Evolutionary conservation across 2,329 filamentous ascomycete genomes (phyloP), one percentile per base, ranked within the genome.

Genomic region (Pestalotiopsis sp.): DNA sequence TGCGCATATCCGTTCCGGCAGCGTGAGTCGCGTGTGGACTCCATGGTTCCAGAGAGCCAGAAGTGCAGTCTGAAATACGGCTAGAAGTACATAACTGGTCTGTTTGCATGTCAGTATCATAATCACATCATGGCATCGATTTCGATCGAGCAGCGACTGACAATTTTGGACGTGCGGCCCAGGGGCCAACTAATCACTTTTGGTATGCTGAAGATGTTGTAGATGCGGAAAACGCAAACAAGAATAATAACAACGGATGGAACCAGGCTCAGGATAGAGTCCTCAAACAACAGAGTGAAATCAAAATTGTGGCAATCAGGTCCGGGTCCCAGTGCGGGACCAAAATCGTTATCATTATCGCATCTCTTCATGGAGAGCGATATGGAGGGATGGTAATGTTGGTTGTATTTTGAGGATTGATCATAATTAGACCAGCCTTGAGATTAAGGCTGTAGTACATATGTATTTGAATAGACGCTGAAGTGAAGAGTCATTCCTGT

Each of bases 241-340:
- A 66, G 6, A 66, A 60, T 66, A 3, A 17, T 36, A 36, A 61
- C 14, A 14, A 39, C 14, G 4, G 64, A 59, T 11, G 55, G 64
- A 2, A 66, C 23, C 4, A 66, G 55, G 64, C 64, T 66, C 20
- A 60, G 27, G n/a, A 66, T 60, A 4, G 31, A 66, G 14, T 66
- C 55, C 31, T 66, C 64, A 45, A 66, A 66, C 9, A 39, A 17
- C 17, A 66, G 23, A n/a, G 64, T 66, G 52, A 66, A 66, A 45
- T 66, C 64, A 27, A 66, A 66, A 31, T 49, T 66, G 55, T 66
- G 55, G 36, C 64, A 66, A 11, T 60, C 55, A 23, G 27, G 38
- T 55, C 64, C 64, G 23, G 55, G 36, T 49, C 52, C 52, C 64
- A 66, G 25, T 14, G 64, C 11, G 64, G 64, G 64, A 49, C 64